Percentiles rank a stretch among this genome's conserved stretches.
Evolutionary conservation across 2,329 filamentous ascomycete species (phyloP).

Genomic region (Fusarium sp.): DNA sequence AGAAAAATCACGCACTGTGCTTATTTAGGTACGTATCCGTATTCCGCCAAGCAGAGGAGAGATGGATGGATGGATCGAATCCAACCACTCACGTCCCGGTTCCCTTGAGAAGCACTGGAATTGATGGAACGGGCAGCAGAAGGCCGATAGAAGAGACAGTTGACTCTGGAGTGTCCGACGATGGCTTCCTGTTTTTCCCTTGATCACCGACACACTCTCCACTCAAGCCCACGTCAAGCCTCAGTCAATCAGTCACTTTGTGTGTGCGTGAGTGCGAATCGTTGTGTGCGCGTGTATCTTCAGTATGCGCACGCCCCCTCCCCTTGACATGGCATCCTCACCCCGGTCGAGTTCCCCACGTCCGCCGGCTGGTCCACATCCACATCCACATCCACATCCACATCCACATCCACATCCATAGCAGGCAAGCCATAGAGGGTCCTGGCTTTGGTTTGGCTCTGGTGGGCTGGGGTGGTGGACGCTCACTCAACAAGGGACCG

Average conservation of each 20-base stretch:
- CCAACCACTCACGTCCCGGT: constrained; percentile 14
- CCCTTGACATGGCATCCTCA: constrained; percentile 18
- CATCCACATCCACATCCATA: background rate
- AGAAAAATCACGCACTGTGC: constrained; percentile 34
- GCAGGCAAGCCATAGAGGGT: constrained; percentile 24
- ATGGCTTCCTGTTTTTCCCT: constrained; percentile 7
- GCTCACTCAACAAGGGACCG: constrained; percentile 28
- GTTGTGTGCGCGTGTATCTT: constrained; percentile 22
- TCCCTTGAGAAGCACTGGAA: background rate
- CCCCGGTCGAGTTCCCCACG: constrained; percentile 35
- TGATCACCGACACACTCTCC: constrained; percentile 20
- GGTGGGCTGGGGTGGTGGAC: constrained; percentile 28
- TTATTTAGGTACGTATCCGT: constrained; percentile 12
- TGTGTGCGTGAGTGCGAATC: background rate
- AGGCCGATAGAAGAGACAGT: background rate
- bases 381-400: background rate
- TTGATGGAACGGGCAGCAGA: constrained; percentile 5
- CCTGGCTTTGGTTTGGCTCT: constrained; percentile 37
- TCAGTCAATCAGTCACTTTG: constrained; percentile 29
- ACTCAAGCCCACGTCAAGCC: constrained; percentile 15
- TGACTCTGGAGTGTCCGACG: background rate
- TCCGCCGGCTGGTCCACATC: constrained; percentile 27
- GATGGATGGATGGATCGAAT: constrained; percentile 16
- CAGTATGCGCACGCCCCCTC: constrained; percentile 34
- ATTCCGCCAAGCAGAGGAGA: background rate